Base-by-base conservation (phyloP, 2,329 filamentous ascomycete species). In the Neonectria magnoliae region DNA sequence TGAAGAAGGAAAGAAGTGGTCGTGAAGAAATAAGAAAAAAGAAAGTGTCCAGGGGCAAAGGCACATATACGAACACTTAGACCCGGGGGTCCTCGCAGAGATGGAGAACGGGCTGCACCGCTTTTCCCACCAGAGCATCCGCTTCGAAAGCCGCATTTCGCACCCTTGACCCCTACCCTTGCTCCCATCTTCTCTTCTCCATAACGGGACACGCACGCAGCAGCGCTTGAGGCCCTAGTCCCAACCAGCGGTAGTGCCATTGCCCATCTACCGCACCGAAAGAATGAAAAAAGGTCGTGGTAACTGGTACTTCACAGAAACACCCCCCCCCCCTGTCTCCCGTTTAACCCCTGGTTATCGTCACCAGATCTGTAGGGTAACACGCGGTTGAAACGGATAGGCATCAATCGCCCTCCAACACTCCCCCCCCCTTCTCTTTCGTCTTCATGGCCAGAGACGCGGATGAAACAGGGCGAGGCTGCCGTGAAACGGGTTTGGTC, bases 171-270 rank as follows among this genome's bases (percentile, higher is more conserved):
- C 16, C n/a, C 27, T 44, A 41, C 45, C 51, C 20, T 50, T 50
- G 33, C 18, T 25, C 27, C 45, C 47, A 62, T 25, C 45, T 42
- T 42, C n/a, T 20, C 38, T 42, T 44, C 48, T 57, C 59, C 59
- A 20, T 56, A 57, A 57, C 14, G 53, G 59, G 53, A 57, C 29
- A 57, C 59, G 44, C 59, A 57, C 53, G 41, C 56, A 38, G 45
- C 31, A 54, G 25, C 42, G n/a, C 48, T 36, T 38, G 53, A 10
- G 10, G 10, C 60, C 57, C 53, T 53, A 42, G 27, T 57, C 57
- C 41, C 36, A 38, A 7, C 14, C 36, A n/a, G 25, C 3, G 9
- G 27, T 33, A 36, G 48, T 18, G 16, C 25, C 25, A 18, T 14
- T 29, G 45, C 14, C 16, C 47, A 27, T 51, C 38, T 41, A 41